A percentile compares a stretch with the other conserved stretches of the same genome.
Conservation (phyloP, 768 basidiomycete species). For the Serendipita vermifera region DNA sequence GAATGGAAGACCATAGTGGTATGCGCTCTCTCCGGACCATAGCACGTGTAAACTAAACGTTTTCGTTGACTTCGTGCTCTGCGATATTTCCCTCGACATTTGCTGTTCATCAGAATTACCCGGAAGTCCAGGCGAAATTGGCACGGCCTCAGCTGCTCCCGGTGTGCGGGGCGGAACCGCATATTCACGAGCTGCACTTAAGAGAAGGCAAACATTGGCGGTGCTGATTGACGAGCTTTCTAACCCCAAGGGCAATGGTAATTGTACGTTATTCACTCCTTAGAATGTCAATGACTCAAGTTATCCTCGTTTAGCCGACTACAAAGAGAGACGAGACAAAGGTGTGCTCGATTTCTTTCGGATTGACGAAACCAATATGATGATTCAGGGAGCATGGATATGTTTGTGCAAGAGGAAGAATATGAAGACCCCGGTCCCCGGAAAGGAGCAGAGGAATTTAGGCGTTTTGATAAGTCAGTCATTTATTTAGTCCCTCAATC, state of each 20-base stretch:
- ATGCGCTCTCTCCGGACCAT: too few species aligned
- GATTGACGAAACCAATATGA: too few species aligned
- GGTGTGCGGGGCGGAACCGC: neutral
- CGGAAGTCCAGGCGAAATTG: neutral
- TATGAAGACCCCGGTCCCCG: slow-evolving; percentile 60
- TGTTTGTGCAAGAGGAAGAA: slow-evolving; percentile 29
- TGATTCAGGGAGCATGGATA: too few species aligned
- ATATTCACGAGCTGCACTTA: slow-evolving; percentile 14
- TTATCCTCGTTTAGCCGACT: slow-evolving; percentile 21
- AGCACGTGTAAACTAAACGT: too few species aligned
- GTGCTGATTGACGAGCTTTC: slow-evolving; percentile 35
- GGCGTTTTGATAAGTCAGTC: slow-evolving; percentile 49
- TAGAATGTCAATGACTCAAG: neutral
- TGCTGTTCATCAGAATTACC: too few species aligned
- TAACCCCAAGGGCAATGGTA: slow-evolving; percentile 31
- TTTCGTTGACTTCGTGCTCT: too few species aligned
- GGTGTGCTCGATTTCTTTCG: too few species aligned
- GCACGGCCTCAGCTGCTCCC: neutral
- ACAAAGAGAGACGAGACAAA: slow-evolving; percentile 45
- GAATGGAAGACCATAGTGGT: too few species aligned
- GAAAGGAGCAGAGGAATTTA: slow-evolving; percentile 51
- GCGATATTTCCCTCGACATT: too few species aligned
- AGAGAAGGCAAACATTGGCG: slow-evolving; percentile 35
- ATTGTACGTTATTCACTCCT: neutral
- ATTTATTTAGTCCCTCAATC: slow-evolving; percentile 14